Percentiles rank a stretch among this genome's conserved stretches.
Evolutionary conservation across 495 filamentous ascomycete genomes (phyloP).

Genomic region (Saxophila tyrrhenica): DNA sequence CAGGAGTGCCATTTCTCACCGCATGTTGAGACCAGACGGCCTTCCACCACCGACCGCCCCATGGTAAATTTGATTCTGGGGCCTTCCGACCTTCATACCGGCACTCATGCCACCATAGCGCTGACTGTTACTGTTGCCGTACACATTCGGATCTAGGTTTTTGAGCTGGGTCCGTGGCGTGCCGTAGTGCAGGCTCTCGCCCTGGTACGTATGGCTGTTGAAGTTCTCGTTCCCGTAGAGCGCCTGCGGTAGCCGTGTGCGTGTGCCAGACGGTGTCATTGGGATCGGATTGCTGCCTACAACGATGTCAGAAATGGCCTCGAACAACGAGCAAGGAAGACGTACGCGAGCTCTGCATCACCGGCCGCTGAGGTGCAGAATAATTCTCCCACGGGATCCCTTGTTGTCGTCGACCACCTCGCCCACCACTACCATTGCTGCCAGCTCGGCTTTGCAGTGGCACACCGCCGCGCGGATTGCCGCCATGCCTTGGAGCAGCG

Average conservation of each 20-base stretch:
- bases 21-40: neutral
- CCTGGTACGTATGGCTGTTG: neutral
- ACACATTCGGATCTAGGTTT: conserved; percentile 21
- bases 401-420: neutral
- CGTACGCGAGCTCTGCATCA: conserved; percentile 11
- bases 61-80: neutral
- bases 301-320: no score
- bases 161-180: conserved; percentile 26
- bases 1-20: no score
- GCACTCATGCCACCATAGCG: conserved; percentile 39
- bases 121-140: conserved; percentile 18
- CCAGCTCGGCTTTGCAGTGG: conserved; percentile 33
- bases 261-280: conserved; percentile 15
- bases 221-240: conserved; percentile 2
- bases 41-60: neutral
- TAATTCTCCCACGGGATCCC: conserved; percentile 8
- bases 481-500: neutral
- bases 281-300: conserved; percentile 17
- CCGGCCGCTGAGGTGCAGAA: neutral
- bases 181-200: conserved; percentile 16
- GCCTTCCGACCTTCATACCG: conserved; percentile 33
- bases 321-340: no score
- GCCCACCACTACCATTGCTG: conserved; percentile 38
- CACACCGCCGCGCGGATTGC: conserved; percentile 26
- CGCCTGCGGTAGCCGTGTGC: conserved; percentile 11